Base-by-base conservation (phyloP, 2,329 filamentous ascomycete species). In the Fusarium nygamai region DNA sequence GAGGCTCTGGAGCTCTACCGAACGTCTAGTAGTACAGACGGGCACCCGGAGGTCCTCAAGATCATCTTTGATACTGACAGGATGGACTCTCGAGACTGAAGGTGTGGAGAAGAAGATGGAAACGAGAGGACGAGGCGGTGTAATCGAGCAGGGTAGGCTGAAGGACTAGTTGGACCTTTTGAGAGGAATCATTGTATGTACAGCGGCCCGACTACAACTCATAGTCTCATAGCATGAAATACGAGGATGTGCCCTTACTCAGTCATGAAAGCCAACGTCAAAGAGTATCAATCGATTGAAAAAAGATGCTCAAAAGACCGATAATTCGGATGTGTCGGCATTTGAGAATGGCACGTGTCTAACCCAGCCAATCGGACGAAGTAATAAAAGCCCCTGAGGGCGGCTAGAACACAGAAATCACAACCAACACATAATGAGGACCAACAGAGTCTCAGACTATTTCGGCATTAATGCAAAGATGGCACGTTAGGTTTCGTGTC, bases 261-360 rank as follows among this genome's bases (percentile, higher is more conserved):
- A 6, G 9, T 34, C 24, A 12, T 5, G 5, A 17, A 17, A 29
- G 9, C 13, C n/a, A 27, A 16, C 5, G 1, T n/a, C 10, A 54
- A 13, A 38, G 14, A 38, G 7, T 10, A 17, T 5, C n/a, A 22
- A 7, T 10, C 2, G 2, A 7, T 12, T 22, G 2, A 38, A 13
- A 24, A 7, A 54, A 38, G 9, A 54, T 54, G 13, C 24, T 12
- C 9, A 22, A 5, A 36, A 17, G 0, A 8, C 16, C 19, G 8
- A 27, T 2, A 27, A 3, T 7, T 29, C 24, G 33, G 33, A 22
- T 36, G 20, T 22, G 50, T 24, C 33, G 19, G 50, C 19, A 38
- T 38, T 20, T n/a, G n/a, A 27, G 7, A 1, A 27, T 8, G 4
- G 19, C 13, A 53, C 19, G 33, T 53, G 17, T 14, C n/a, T 11